Evolutionary conservation across 805 yeast genomes (phyloP), one percentile per base, ranked within the genome.

Genomic region (Monosporozyma servazzii): DNA sequence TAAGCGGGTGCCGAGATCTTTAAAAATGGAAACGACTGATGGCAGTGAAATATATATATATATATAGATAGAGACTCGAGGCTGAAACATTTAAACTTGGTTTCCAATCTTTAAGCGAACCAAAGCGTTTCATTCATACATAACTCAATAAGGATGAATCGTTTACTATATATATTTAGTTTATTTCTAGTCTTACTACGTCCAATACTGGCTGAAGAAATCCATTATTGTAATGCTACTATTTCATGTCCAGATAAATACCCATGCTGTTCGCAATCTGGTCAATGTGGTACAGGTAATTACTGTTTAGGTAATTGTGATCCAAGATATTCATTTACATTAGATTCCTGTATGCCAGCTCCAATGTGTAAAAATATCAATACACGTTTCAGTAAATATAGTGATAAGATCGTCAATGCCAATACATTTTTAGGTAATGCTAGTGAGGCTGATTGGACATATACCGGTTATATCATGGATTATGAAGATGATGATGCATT

Each of bases 221-320:
- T 51, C 11, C 49, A 59, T n/a, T 43, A 62, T 7, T 88, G 96
- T 70, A 77, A 76, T 55, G 68, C 76, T 9, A 72, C 80, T 10
- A 53, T 61, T 15, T 59, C 73, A 4, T 89, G 97, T 71, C 96
- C 97, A 2, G 80, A 84, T 62, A 75, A 73, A 45, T 57, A 64
- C n/a, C 97, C 97, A 52, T 89, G 97, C 69, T 89, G 97, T 67
- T 80, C 87, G 11, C 83, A 81, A 58, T 82, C 77, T 58, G 96
- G 96, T 48, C 72, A 69, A 31, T 87, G 95, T 72, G 95, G 95
- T 60, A 77, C 82, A 23, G 95, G 95, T 21, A 66, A 75, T 17
- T 57, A 58, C 48, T 90, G 97, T 73, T 73, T 89, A 49, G 93
- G 91, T 54, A 91, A 95, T 33, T 90, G 97, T 73, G 87, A 89